phyloP scores from a whole-genome alignment of 768 basidiomycete genomes.

The Cystofilobasidium bisporidii region DNA sequence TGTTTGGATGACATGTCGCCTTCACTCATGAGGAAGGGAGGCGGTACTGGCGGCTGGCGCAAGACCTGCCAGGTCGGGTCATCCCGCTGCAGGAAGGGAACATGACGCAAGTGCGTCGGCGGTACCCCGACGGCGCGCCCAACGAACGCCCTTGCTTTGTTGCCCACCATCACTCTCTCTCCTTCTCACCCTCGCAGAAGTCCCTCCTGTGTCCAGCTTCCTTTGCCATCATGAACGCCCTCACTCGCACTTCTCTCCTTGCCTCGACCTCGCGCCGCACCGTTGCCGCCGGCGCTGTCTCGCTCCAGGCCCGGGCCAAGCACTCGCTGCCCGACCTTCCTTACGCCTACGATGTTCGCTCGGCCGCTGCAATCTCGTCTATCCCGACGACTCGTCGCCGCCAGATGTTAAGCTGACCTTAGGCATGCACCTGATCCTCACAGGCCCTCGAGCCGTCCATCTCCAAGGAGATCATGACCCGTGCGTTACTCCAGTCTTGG shows the following conservation, averaged over 20 bases:
- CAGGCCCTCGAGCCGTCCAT: constrained; percentile 82
- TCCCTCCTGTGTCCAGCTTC: too few species aligned
- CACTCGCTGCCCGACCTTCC: constrained; percentile 70
- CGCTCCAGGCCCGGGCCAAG: constrained; percentile 37
- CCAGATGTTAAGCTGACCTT: not conserved
- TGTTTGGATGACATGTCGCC: too few species aligned
- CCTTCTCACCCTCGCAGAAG: too few species aligned
- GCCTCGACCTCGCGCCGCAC: constrained; percentile 6
- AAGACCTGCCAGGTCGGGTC: too few species aligned
- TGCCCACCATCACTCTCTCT: too few species aligned
- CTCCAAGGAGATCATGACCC: constrained; percentile 79
- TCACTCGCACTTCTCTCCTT: constrained; percentile 11
- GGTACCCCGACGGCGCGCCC: too few species aligned
- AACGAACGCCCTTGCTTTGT: too few species aligned
- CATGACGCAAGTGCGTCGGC: too few species aligned
- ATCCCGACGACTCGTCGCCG: not conserved
- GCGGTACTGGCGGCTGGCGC: too few species aligned
- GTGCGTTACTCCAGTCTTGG: not conserved
- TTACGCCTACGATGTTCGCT: constrained; percentile 63
- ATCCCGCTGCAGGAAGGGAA: too few species aligned
- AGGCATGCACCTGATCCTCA: not conserved
- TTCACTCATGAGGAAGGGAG: too few species aligned
- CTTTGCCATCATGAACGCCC: constrained; percentile 7
- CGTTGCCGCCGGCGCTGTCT: not conserved
- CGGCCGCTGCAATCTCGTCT: not conserved